Conservation (phyloP, 2,329 filamentous ascomycete genomes). For the Fusarium dimerum region DNA sequence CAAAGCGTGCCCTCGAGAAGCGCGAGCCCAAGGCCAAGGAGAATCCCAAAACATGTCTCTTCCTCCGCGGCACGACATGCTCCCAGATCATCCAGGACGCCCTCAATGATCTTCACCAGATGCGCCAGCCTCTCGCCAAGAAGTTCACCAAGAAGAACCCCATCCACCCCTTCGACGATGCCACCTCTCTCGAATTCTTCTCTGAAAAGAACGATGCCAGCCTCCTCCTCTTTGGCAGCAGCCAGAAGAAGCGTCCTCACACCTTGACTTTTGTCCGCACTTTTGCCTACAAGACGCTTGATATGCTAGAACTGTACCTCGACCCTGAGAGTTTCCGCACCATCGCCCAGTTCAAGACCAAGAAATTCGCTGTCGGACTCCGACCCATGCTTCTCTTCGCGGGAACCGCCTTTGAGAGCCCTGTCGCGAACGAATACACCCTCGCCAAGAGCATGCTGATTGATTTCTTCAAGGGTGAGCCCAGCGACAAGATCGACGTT, state of each 20-base stretch:
- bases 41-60: constrained; percentile 86
- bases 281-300: constrained; percentile 84
- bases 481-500: constrained; percentile 82
- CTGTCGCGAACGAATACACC: constrained; percentile 76
- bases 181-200: constrained; percentile 89
- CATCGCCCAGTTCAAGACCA: constrained; percentile 73
- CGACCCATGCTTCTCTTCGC: constrained; percentile 92
- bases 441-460: constrained; percentile 83
- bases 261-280: constrained; percentile 79
- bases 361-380: constrained; percentile 76
- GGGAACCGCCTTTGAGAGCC: constrained; percentile 83
- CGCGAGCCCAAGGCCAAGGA: constrained; percentile 86
- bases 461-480: constrained; percentile 84
- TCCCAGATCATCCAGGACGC: constrained; percentile 82
- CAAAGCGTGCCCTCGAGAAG: constrained; percentile 92
- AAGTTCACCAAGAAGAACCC: constrained; percentile 97
- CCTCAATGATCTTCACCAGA: constrained; percentile 78
- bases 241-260: constrained; percentile 95
- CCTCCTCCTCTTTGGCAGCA: constrained; percentile 79
- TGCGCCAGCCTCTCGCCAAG: constrained; percentile 82
- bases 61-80: constrained; percentile 84
- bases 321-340: constrained; percentile 71
- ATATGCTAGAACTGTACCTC: constrained; percentile 91
- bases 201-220: constrained; percentile 93
- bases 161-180: constrained; percentile 91